phyloP scores from a whole-genome alignment of 352 stramenopile species.

The Phytophthora uliginosa region DNA sequence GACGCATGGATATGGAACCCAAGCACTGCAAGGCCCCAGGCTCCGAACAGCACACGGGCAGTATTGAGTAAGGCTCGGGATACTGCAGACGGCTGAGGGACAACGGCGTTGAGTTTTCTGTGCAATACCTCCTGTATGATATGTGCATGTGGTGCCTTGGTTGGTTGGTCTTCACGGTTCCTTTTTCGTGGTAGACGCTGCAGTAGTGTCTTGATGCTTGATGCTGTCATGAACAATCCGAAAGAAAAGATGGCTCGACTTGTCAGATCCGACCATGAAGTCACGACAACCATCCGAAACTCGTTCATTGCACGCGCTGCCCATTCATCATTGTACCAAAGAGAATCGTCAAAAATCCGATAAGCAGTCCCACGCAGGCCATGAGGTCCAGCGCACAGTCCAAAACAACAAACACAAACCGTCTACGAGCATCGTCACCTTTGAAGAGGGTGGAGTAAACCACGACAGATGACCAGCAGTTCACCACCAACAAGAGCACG shows the following conservation, averaged over 20 bases:
- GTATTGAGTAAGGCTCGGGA: neutral
- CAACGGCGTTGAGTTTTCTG: neutral
- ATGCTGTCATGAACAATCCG: conserved; percentile 9
- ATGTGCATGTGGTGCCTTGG: too few relatives aligned
- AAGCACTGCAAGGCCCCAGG: neutral
- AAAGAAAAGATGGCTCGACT: conserved; percentile 16
- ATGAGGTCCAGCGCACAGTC: conserved; percentile 18
- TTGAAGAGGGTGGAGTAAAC: conserved; percentile 10
- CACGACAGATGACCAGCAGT: conserved; percentile 24
- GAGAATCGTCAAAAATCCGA: neutral
- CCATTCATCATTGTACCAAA: conserved; percentile 4
- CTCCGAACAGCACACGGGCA: neutral
- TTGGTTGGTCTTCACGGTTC: neutral
- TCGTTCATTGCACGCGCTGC: conserved; percentile 17
- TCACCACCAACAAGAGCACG: conserved; percentile 27
- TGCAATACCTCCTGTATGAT: neutral
- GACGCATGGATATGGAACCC: neutral
- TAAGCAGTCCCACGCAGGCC: neutral
- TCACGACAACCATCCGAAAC: conserved; percentile 22
- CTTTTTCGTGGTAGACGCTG: neutral
- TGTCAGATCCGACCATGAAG: conserved; percentile 17
- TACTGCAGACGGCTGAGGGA: too few relatives aligned
- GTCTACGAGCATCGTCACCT: neutral
- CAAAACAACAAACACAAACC: conserved; percentile 7
- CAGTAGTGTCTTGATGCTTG: conserved; percentile 16